Evolutionary conservation across 345 rosid species (phyloP), one percentile per base, ranked within the genome.

Genomic region (Eucalyptus erythrocorys): DNA sequence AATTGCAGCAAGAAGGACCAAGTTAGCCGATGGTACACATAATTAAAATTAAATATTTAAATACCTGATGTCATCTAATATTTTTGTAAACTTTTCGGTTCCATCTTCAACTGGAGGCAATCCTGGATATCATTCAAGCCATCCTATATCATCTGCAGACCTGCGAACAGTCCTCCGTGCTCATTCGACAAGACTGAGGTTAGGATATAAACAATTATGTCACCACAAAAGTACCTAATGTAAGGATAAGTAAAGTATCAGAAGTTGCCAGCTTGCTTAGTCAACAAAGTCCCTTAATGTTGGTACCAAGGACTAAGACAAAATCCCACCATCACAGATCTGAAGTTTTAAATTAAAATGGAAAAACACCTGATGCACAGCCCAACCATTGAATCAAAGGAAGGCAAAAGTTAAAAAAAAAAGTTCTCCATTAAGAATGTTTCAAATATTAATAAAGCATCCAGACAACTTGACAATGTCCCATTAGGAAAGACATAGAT

Each of bases 141-240:
- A 98, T 88, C 99, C 99, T 90, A 98, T 94, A 92, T 98, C 99
- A 91, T 96, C 97, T 61, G 98, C 99, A 10, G 99, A 97, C 76
- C 99, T 99, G 82, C 96, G 97, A 90, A 98, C 98, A 51, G 98
- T 98, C 92, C 95, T 96, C 88, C 97, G 92, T 57, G 97, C 98
- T 34, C 97, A 94, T 89, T 98, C 99, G 89, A 98, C 89, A 88
- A 98, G 98, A 90, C 99, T 98, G 93, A 87, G 53, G 55, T 8
- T 37, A 76, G 59, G 47, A 55, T 47, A 66, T 45, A 51, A 32
- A 64, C 57, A 45, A 15, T 87, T 7, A 37, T 21, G 66, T 11
- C 66, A 59, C n/a, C 66, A 59, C 66, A 59, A 27, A 15, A 85
- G 22, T 37, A 85, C 66, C 66, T 27, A 59, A 59, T 59, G 13